Evolutionary conservation across 2,329 filamentous ascomycete species (phyloP), one percentile per base, ranked within the genome.

Genomic region (Pseudocercospora crystallina): DNA sequence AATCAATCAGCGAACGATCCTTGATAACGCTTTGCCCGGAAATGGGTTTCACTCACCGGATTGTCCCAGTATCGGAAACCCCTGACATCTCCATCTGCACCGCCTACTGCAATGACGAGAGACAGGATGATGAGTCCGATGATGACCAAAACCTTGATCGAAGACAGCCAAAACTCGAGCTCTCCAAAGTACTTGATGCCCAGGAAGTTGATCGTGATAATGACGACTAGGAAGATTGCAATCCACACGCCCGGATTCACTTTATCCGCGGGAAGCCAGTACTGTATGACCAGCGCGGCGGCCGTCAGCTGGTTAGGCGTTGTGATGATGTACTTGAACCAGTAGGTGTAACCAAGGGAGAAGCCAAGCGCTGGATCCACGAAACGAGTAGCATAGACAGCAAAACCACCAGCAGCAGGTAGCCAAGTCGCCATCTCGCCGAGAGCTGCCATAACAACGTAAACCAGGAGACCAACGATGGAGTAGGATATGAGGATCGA

Each of bases 371-470:
- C 86, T 46, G 87, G 87, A 61, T 94, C 87, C 63, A 84, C 86
- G 73, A 90, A 94, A 41, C 89, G 80, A 53, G 83, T 80, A 17
- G 89, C 87, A 65, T 91, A 94, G 63, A 87, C 87, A 54, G 87
- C 87, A 71, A 94, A 95, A 60, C 89, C 89, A 66, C 86, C 83
- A 47, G 83, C 81, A 62, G 90, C 77, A 43, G 89, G 89, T 31
- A 94, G 71, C 86, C 87, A 94, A 45, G 88, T 81, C 8, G 88
- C 87, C 87, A 94, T 94, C 70, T 92, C 88, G 56, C 88, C 89
- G 3, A 94, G 81, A 49, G 82, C 85, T 51, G 84, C 84, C 87
- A 94, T 90, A 60, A 94, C 88, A 36, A 90, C 73, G 70, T 84
- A 94, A 59, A 92, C 89, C 53, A 94, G 71, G 40, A 85, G 71